Evolutionary conservation across 2,329 filamentous ascomycete genomes (phyloP).

Genomic region (Eutypella sp.): DNA sequence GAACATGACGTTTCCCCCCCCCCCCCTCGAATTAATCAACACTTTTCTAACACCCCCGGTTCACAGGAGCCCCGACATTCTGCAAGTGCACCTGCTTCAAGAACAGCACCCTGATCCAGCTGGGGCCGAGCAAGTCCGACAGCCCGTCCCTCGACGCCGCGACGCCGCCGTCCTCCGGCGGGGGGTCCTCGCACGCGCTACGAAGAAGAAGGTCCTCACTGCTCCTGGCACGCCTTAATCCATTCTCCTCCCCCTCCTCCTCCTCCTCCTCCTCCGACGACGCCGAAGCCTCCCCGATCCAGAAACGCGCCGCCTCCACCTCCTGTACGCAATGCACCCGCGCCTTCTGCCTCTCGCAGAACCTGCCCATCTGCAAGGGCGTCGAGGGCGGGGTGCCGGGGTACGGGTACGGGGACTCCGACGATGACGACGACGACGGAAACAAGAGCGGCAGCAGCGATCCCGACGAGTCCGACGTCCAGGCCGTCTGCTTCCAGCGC

Average conservation of each 20-base stretch:
- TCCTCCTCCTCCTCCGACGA: conserved; percentile 19
- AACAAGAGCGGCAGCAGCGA: too few species aligned
- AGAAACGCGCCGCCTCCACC: conserved; percentile 33
- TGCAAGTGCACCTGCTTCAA: conserved; percentile 69
- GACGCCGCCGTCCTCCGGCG: not conserved
- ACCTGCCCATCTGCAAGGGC: conserved; percentile 57
- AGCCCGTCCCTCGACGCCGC: conserved; percentile 18
- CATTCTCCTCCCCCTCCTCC: conserved; percentile 22
- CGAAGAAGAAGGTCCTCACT: not conserved
- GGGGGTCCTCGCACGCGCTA: not conserved
- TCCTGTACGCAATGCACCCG: conserved; percentile 60
- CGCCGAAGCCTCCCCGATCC: conserved; percentile 6
- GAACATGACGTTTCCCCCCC: too few species aligned
- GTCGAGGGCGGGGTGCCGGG: conserved; percentile 38
- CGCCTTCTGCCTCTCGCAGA: conserved; percentile 56
- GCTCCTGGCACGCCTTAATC: conserved; percentile 27
- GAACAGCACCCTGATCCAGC: conserved; percentile 62
- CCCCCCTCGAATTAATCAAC: conserved; percentile 16
- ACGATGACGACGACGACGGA: too few species aligned
- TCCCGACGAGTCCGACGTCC: conserved; percentile 56
- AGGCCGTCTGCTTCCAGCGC: conserved; percentile 61
- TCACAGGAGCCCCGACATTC: conserved; percentile 55
- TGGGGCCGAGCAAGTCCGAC: conserved; percentile 39
- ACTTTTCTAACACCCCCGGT: not conserved
- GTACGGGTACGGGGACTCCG: too few species aligned